These are phyloP conservation scores for Borovskyia barvae DNA, from an alignment of 208 protist genomes.

Conservation along the genomic window DNA sequence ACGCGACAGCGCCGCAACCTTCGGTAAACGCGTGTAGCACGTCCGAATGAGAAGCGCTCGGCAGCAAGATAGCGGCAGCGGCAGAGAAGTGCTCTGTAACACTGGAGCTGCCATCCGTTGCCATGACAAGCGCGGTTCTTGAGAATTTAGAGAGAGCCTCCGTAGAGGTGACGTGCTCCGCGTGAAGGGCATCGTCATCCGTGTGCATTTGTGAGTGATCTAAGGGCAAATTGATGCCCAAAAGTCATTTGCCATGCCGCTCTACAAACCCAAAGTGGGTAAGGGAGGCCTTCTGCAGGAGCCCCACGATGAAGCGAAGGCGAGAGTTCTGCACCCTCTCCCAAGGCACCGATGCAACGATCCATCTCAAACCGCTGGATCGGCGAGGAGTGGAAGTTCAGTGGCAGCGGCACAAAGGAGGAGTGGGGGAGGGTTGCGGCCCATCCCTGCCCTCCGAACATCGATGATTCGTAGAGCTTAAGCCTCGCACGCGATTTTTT, in stretches of 20 bases:
- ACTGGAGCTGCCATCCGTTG: background rate
- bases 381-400: background rate
- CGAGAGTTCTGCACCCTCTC: background rate
- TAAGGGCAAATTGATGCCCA: background rate
- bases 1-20: background rate
- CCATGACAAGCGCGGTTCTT: background rate
- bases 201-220: background rate
- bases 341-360: background rate
- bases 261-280: background rate
- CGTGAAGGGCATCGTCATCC: background rate
- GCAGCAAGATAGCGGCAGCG: background rate
- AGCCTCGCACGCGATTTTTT: background rate
- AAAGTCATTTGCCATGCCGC: background rate
- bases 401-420: background rate
- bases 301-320: background rate
- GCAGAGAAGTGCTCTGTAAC: background rate
- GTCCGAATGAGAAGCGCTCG: background rate
- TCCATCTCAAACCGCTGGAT: background rate
- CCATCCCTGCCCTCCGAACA: background rate
- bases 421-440: background rate
- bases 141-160: background rate
- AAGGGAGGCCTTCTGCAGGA: background rate
- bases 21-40: background rate
- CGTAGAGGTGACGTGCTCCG: background rate
- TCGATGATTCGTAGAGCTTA: background rate